phyloP scores from a whole-genome alignment of 1,284 basidiomycete genomes.

The Heliocybe sulcata region DNA sequence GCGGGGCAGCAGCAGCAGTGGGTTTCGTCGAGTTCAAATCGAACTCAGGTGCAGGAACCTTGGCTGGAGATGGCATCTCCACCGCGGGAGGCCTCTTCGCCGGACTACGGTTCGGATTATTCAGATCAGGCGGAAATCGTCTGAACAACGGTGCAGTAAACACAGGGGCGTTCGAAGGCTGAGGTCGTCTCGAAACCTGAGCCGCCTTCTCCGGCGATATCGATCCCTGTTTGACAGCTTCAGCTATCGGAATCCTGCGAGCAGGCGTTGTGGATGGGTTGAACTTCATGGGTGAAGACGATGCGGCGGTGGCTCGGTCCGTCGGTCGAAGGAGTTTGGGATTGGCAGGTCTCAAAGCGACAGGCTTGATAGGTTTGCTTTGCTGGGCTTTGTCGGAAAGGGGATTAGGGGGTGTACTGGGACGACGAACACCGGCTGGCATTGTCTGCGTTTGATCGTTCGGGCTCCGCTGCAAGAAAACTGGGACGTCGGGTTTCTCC shows the following conservation, averaged over 20 bases:
- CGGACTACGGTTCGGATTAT: conserved; percentile 39
- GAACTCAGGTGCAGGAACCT: conserved; percentile 4
- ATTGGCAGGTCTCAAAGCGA: not conserved
- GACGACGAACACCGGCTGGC: not conserved
- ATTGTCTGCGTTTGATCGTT: not conserved
- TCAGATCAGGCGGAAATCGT: conserved; percentile 21
- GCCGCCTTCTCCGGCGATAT: conserved; percentile 38
- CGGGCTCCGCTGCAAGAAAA: not conserved
- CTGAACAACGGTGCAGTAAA: conserved; percentile 25
- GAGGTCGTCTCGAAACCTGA: conserved; percentile 10
- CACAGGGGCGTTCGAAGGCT: not conserved
- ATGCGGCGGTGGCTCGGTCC: not conserved
- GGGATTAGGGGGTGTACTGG: not conserved
- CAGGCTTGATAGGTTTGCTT: not conserved
- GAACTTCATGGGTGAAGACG: conserved; percentile 6
- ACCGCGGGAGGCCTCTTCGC: conserved; percentile 44
- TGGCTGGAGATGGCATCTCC: conserved; percentile 15
- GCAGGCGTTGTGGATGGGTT: conserved; percentile 48
- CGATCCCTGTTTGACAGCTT: conserved; percentile 40
- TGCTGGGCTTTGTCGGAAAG: not conserved
- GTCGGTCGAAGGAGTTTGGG: not conserved
- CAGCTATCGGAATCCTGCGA: conserved; percentile 46
- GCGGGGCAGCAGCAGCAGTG: conserved; percentile 3
- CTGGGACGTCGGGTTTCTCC: not conserved
- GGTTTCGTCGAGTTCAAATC: not conserved